Evolutionary conservation across 306 rosid genomes (phyloP).

Genomic region (Alnus glutinosa): DNA sequence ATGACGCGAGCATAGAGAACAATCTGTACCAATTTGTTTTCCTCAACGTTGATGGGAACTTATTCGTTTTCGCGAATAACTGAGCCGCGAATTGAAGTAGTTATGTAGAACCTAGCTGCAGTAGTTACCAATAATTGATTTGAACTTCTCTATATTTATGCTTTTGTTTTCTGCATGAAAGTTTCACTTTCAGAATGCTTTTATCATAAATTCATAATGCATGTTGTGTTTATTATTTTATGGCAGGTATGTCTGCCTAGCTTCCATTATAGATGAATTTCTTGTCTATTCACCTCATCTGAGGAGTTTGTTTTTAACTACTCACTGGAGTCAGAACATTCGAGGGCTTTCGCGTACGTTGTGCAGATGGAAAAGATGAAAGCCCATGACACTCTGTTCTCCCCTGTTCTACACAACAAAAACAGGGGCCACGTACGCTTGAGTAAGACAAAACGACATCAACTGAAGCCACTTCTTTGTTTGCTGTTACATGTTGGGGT

Average conservation of each 20-base stretch:
- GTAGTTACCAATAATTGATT: too few species aligned
- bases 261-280: constrained; percentile 73
- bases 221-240: not conserved
- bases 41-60: constrained; percentile 56
- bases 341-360: constrained; percentile 50
- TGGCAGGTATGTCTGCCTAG: constrained; percentile 87
- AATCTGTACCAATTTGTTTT: constrained; percentile 72
- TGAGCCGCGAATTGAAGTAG: constrained; percentile 24
- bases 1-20: constrained; percentile 40
- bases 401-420: too few species aligned
- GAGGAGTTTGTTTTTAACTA: constrained; percentile 55
- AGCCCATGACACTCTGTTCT: too few species aligned
- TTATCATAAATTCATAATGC: too few species aligned
- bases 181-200: too few species aligned
- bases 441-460: too few species aligned
- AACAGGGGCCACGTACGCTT: too few species aligned
- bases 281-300: constrained; percentile 55
- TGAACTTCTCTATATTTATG: too few species aligned
- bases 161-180: too few species aligned
- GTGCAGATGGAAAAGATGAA: constrained; percentile 60
- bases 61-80: constrained; percentile 65
- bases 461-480: too few species aligned
- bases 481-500: too few species aligned
- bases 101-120: too few species aligned
- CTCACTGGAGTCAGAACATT: constrained; percentile 71